These are phyloP conservation scores for Mycena epipterygia DNA, from an alignment of 768 basidiomycete species.

Conservation along the genomic window DNA sequence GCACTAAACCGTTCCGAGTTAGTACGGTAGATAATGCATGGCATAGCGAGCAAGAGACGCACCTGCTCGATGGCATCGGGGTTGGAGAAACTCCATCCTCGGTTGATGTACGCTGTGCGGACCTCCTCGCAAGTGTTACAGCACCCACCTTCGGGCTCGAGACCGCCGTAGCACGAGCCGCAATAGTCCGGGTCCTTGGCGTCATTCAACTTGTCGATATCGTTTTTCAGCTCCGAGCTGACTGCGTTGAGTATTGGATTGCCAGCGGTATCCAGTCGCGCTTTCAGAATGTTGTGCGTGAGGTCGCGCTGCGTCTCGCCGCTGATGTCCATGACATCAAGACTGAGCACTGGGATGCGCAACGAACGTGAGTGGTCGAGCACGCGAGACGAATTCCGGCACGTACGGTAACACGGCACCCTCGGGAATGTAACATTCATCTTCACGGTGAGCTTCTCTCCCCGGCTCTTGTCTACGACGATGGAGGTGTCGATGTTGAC, in stretches of 20 bases:
- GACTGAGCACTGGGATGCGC: conserved; percentile 82
- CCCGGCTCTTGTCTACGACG: conserved; percentile 94
- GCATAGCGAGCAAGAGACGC: conserved; percentile 37
- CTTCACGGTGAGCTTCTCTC: conserved; percentile 92
- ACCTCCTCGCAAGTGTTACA: conserved; percentile 98
- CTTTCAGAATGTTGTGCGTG: conserved; percentile 90
- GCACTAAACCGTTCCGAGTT: conserved; percentile 68
- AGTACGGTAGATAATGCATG: neutral
- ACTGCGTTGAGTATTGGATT: conserved; percentile 66
- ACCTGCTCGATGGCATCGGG: conserved; percentile 96
- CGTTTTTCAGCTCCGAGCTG: conserved; percentile 82
- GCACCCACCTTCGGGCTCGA: conserved; percentile 82
- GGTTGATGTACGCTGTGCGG: conserved; percentile 87
- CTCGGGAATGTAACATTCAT: conserved; percentile 96
- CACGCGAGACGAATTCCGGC: conserved; percentile 22
- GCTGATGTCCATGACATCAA: conserved; percentile 98
- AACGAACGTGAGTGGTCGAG: neutral
- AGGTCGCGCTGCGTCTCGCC: conserved; percentile 95
- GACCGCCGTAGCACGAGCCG: conserved; percentile 96
- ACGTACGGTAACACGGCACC: conserved; percentile 96
- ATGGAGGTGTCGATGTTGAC: conserved; percentile 92
- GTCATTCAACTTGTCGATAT: conserved; percentile 84
- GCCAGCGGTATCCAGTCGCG: conserved; percentile 76
- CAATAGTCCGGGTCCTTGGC: conserved; percentile 78
- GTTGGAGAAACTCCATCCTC: conserved; percentile 95